Evolutionary conservation across 2,329 filamentous ascomycete genomes (phyloP).

Genomic region (Fusarium sp.): DNA sequence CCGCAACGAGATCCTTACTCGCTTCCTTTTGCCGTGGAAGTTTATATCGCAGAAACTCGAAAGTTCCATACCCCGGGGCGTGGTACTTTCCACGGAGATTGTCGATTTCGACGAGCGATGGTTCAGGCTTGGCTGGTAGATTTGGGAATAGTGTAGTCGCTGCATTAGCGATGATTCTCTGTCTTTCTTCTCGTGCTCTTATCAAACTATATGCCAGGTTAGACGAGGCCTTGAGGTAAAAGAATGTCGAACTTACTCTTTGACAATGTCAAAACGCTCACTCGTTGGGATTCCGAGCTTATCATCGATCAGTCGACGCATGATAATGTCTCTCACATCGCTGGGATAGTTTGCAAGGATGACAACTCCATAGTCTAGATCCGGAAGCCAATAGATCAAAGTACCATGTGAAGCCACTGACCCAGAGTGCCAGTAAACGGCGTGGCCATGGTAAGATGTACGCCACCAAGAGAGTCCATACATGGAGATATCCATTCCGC

Average conservation of each 20-base stretch:
- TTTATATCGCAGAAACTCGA: slow-evolving; percentile 28
- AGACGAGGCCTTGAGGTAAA: background rate
- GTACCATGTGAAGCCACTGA: slow-evolving; percentile 44
- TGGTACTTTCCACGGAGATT: slow-evolving; percentile 55
- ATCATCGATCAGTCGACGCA: slow-evolving; percentile 48
- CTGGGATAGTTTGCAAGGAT: slow-evolving; percentile 58
- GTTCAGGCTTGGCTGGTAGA: background rate
- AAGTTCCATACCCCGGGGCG: slow-evolving; percentile 54
- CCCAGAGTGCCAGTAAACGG: slow-evolving; percentile 48
- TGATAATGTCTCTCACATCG: slow-evolving; percentile 39
- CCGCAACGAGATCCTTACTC: slow-evolving; percentile 37
- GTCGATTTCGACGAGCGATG: background rate
- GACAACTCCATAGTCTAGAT: slow-evolving; percentile 48
- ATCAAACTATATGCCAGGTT: background rate
- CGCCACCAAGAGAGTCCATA: slow-evolving; percentile 50
- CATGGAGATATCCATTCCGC: slow-evolving; percentile 33
- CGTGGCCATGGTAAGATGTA: slow-evolving; percentile 41
- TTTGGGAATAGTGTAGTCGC: background rate
- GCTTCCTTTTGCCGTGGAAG: background rate
- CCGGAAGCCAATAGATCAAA: slow-evolving; percentile 50
- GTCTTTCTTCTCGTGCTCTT: slow-evolving; percentile 21
- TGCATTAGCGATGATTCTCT: background rate
- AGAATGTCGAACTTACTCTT: slow-evolving; percentile 30
- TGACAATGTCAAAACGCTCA: slow-evolving; percentile 33
- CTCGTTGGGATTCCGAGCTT: slow-evolving; percentile 38